Conservation (phyloP, 2,329 filamentous ascomycete species). For the Colletotrichum tanaceti region DNA sequence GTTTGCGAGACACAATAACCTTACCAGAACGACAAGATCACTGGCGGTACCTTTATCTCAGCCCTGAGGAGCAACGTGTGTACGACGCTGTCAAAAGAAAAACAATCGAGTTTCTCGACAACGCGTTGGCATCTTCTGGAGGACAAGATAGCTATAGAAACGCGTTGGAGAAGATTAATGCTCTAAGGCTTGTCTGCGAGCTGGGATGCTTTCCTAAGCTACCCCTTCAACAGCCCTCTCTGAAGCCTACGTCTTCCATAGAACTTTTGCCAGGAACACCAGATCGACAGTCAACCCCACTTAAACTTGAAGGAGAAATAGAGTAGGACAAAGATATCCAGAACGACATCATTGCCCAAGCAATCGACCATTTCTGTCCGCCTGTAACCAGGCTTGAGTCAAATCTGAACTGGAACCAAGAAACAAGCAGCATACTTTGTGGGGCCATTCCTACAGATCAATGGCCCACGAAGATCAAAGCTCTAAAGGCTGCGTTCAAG, state of each 20-base stretch:
- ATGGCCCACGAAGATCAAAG: not conserved
- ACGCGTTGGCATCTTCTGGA: not conserved
- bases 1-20: not conserved
- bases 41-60: not conserved
- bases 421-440: not conserved
- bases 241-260: not conserved
- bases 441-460: not conserved
- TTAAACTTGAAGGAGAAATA: not conserved
- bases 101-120: not conserved
- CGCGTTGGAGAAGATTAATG: not conserved
- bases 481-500: not conserved
- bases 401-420: not conserved
- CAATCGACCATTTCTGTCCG: not conserved
- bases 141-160: not conserved
- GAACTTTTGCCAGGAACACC: not conserved
- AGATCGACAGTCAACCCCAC: not conserved
- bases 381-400: not conserved
- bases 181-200: slow-evolving; percentile 1
- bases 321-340: not conserved
- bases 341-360: not conserved
- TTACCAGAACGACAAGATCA: slow-evolving; percentile 2
- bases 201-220: not conserved
- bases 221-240: not conserved
- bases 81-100: not conserved
- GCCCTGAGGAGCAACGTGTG: not conserved